A percentile compares a stretch with the other conserved stretches of the same genome.
Evolutionary conservation across 768 basidiomycete genomes (phyloP).

Genomic region (Lactifluus rugatus): DNA sequence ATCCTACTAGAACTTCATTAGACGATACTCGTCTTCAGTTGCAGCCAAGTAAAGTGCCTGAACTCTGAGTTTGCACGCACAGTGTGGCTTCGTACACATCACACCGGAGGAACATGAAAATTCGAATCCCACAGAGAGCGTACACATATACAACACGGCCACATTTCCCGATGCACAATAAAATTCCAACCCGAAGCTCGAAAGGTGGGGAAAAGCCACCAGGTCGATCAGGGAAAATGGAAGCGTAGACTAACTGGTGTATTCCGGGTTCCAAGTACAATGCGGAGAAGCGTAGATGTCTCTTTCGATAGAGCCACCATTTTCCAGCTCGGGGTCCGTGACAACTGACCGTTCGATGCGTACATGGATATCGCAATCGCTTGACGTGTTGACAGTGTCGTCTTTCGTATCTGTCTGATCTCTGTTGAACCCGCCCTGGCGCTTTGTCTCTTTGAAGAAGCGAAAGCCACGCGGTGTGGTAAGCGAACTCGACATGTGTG

Average conservation of each 20-base stretch:
- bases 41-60: neutral
- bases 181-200: neutral
- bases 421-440: too few relatives aligned
- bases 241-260: neutral
- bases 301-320: neutral
- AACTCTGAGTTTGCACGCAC: neutral
- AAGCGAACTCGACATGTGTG: neutral
- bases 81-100: neutral
- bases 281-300: neutral
- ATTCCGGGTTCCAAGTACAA: neutral
- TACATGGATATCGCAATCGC: constrained; percentile 17
- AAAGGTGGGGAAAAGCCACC: neutral
- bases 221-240: neutral
- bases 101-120: neutral
- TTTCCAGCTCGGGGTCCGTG: neutral
- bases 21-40: too few relatives aligned
- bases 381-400: neutral
- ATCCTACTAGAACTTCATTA: too few relatives aligned
- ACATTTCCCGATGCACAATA: neutral
- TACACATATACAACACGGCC: neutral
- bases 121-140: neutral
- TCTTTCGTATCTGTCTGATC: neutral
- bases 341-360: constrained; percentile 5
- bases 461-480: too few relatives aligned
- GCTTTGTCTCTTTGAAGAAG: neutral